phyloP scores from a whole-genome alignment of 2,329 filamentous ascomycete genomes.

The Stachybotrys echinatus region DNA sequence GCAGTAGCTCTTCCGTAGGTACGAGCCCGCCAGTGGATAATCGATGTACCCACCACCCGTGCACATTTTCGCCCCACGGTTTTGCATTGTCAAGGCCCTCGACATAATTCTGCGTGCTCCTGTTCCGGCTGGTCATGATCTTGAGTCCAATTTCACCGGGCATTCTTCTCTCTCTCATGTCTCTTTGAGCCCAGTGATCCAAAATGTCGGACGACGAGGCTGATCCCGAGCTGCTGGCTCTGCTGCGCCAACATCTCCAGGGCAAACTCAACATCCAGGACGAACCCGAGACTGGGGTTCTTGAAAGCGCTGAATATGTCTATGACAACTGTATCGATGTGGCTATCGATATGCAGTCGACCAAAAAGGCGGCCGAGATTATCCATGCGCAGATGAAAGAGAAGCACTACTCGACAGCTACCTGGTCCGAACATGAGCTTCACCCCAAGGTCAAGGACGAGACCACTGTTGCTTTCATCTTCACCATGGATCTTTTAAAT shows the following conservation, averaged over 20 bases:
- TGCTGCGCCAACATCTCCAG: constrained; percentile 75
- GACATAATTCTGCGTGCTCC: background rate
- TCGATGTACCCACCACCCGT: background rate
- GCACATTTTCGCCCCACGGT: background rate
- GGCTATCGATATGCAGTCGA: constrained; percentile 75
- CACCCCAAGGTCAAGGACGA: constrained; percentile 82
- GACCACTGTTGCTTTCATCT: constrained; percentile 82
- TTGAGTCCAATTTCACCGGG: background rate
- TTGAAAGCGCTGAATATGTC: constrained; percentile 77
- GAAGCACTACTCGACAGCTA: constrained; percentile 75
- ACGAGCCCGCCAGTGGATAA: no score
- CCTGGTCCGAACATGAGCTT: constrained; percentile 83
- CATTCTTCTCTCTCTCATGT: background rate
- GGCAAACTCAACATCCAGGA: constrained; percentile 49
- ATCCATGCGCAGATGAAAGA: constrained; percentile 81
- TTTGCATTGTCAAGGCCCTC: background rate
- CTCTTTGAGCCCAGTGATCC: background rate
- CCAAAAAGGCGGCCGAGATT: constrained; percentile 72
- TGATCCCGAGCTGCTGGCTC: constrained; percentile 79
- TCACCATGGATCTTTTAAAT: constrained; percentile 94
- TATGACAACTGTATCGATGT: constrained; percentile 93
- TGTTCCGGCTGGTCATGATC: background rate
- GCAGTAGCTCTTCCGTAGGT: background rate
- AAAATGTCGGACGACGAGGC: constrained; percentile 88
- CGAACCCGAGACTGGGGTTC: constrained; percentile 73